These are phyloP conservation scores for Plasmodium blacklocki DNA, from an alignment of 169 alveolate genomes.

Conservation along the genomic window DNA sequence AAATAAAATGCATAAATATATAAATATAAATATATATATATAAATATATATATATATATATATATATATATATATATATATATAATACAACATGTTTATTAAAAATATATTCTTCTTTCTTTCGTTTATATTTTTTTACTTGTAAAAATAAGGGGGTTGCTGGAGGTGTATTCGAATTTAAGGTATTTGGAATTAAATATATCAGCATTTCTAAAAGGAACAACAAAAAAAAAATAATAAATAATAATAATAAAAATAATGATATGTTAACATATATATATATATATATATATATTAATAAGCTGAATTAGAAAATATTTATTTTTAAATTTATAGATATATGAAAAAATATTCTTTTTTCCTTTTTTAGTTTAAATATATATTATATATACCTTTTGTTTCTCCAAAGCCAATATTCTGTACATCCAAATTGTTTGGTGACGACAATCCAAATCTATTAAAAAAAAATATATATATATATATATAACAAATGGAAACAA, in stretches of 20 bases:
- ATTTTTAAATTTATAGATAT: background rate
- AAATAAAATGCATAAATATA: background rate
- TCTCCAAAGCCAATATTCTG: slow-evolving; percentile 61
- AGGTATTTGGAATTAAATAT: slow-evolving; percentile 63
- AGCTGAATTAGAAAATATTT: background rate
- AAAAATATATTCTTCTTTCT: background rate
- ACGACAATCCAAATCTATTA: slow-evolving; percentile 56
- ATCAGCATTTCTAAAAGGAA: slow-evolving; percentile 48
- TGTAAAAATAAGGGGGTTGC: slow-evolving; percentile 76
- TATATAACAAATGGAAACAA: background rate
- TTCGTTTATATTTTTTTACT: slow-evolving; percentile 20
- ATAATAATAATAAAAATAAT: background rate
- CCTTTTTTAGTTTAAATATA: background rate
- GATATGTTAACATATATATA: background rate
- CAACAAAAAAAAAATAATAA: background rate
- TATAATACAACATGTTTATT: too few relatives aligned
- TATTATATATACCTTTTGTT: slow-evolving; percentile 34
- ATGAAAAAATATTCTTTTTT: too few relatives aligned
- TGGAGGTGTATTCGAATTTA: slow-evolving; percentile 80
- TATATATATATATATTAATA: background rate
- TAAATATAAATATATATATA: too few relatives aligned
- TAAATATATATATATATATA: too few relatives aligned
- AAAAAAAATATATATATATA: background rate
- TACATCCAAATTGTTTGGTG: slow-evolving; percentile 48
- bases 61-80: background rate